Base-by-base conservation (phyloP, 495 filamentous ascomycete genomes). In the Penicillium malachiteum region DNA sequence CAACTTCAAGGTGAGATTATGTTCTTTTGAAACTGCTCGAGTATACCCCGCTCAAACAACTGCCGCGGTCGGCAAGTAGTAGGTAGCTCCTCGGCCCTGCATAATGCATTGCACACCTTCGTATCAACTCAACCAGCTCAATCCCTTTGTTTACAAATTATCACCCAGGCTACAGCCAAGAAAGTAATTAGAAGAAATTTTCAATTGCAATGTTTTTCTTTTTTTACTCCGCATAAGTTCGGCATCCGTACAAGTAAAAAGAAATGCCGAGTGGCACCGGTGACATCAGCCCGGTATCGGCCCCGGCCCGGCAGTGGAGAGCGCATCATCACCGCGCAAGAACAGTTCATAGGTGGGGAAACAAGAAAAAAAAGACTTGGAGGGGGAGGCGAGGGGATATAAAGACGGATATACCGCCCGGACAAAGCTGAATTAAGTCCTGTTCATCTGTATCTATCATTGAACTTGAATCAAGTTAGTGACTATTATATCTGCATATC, bases 271-370 rank as follows among this genome's bases (percentile, higher is more conserved):
- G 30, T 34, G 21, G 18, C 12, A 50, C 17, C 12, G 4, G 37
- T 59, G 60, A 63, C 60, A 59, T 56, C 57, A 63, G 33, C 52
- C 60, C 60, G 60, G 54, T 59, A 59, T 59, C 60, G 54, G 56
- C 54, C 48, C 41, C 47, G 39, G 41, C 35, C 31, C 52, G 48
- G 31, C 57, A 34, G 52, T 54, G 54, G 54, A 48, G 44, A 50
- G 55, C 52, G 49, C 53, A 59, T 59, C 56, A 63, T 58, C 30
- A 37, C 40, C 30, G 42, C 21, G 46, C 42, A 41, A 49, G 44
- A 48, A 40, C 48, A 50, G 21, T 34, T 9, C 48, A 54, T 44
- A 39, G 61, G 54, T 51, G 54, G 47, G 32, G 31, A 30, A 57
- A 16, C 41, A 42, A 55, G 52, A 54, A 39, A 32, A 48, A 41